Base-by-base conservation (phyloP, 257 asterid species). In the Solanum lycopersicoides region DNA sequence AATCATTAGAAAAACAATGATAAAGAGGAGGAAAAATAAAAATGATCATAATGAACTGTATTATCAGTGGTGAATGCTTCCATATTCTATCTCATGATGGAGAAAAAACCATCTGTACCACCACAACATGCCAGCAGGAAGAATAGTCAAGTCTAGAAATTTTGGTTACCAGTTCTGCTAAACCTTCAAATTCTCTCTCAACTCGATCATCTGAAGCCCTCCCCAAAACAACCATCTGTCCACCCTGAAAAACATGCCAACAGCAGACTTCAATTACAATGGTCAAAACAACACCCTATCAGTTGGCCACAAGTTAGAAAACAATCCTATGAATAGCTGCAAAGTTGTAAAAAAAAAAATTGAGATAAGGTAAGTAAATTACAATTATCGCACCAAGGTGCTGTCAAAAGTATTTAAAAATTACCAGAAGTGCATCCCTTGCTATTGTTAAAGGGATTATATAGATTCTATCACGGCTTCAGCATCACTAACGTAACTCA, bases 191-290 rank as follows among this genome's bases (percentile, higher is more conserved):
- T 91, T 96, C 97, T 86, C 93, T 88, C 88, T 93, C 93, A 88
- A 96, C 98, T 88, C 96, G 92, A 90, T 92, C 93, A 91, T 96
- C 99, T 72, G 99, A 93, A 88, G 99, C 97, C 88, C 91, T 95
- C 44, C 99, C 99, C 88, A 96, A 87, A 69, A 95, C 91, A 84
- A 96, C 87, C 94, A 96, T 86, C 92, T 96, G 98, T 86, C 98
- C 99, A 56, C 98, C 97, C 99, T 96, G 88, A 34, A 91, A 88
- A 87, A 47, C 37, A 65, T 41, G 59, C 28, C 87, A 86, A 37
- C n/a, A 84, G 35, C 28, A 34, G 75, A 53, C 18, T 86, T 60
- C 75, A 60, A 60, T 50, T 50, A 82, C 50, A 30, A 69, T 25
- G 39, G 82, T 18, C 41, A 35, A 83, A 80, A 4, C 10, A 84